Conservation (phyloP, 202 grass and related monocot genomes). For the Brachypodium distachyon region DNA sequence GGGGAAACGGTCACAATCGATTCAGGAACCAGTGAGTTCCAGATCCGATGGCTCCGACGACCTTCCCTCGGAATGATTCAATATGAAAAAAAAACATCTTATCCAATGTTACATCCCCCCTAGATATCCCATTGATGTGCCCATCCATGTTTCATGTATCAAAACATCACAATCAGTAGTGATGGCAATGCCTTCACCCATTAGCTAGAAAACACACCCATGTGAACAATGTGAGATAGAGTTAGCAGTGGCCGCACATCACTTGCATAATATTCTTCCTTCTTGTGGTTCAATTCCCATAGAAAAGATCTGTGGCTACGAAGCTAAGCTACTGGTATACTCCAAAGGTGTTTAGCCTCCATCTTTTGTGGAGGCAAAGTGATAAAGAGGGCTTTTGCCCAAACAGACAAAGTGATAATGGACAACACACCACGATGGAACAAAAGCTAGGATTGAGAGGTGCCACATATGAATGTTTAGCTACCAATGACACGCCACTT, state of each 20-base stretch:
- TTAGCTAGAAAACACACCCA: neutral
- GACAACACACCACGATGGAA: neutral
- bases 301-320: neutral
- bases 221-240: conserved; percentile 19
- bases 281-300: neutral
- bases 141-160: neutral
- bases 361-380: conserved; percentile 19
- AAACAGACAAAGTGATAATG: neutral
- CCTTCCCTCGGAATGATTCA: neutral
- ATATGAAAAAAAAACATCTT: neutral
- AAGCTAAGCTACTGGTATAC: neutral
- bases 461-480: neutral
- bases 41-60: neutral
- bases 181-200: neutral
- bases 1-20: neutral
- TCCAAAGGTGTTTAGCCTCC: neutral
- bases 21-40: neutral
- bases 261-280: neutral
- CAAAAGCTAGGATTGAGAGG: neutral
- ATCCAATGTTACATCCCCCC: neutral
- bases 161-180: neutral
- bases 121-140: neutral
- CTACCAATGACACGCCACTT: conserved; percentile 24
- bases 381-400: neutral
- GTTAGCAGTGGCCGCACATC: neutral